Conservation (phyloP, 1,284 basidiomycete species). For the Baeospora myosura region DNA sequence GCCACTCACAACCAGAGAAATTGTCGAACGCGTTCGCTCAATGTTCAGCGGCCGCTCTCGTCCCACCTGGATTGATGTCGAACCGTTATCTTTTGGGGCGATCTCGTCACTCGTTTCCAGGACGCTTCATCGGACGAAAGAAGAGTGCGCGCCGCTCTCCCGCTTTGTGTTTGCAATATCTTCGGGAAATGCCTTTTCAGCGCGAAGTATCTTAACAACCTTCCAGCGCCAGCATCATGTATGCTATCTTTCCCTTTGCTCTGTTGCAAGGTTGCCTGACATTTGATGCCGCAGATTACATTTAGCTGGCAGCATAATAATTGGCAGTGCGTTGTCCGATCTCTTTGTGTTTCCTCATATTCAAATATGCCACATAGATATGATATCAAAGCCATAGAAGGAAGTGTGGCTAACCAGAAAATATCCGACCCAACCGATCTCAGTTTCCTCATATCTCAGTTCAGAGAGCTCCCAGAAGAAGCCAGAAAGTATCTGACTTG, state of each 20-base stretch:
- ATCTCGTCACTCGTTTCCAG: conserved; percentile 52
- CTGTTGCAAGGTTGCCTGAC: not conserved
- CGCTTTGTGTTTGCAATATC: conserved; percentile 49
- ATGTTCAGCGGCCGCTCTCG: conserved; percentile 51
- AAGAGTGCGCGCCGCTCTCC: conserved; percentile 47
- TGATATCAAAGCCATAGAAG: conserved; percentile 48
- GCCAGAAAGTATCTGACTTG: conserved; percentile 58
- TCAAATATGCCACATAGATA: conserved; percentile 28
- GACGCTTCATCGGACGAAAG: conserved; percentile 52
- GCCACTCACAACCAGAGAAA: conserved; percentile 22
- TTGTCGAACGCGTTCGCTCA: conserved; percentile 41
- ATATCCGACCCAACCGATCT: conserved; percentile 53
- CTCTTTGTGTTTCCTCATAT: conserved; percentile 3
- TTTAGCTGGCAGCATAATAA: conserved; percentile 55
- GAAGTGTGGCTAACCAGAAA: conserved; percentile 41
- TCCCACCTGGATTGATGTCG: conserved; percentile 59
- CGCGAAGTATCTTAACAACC: conserved; percentile 50
- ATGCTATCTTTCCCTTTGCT: conserved; percentile 17
- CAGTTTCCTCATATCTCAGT: conserved; percentile 50
- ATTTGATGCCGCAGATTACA: conserved; percentile 33
- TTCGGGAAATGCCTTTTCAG: conserved; percentile 61
- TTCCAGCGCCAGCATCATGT: conserved; percentile 53
- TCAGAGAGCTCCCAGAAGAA: conserved; percentile 56
- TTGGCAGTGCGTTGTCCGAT: conserved; percentile 47
- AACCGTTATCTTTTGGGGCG: conserved; percentile 48